Conservation (phyloP, 495 filamentous ascomycete genomes). For the Penicillium roqueforti region DNA sequence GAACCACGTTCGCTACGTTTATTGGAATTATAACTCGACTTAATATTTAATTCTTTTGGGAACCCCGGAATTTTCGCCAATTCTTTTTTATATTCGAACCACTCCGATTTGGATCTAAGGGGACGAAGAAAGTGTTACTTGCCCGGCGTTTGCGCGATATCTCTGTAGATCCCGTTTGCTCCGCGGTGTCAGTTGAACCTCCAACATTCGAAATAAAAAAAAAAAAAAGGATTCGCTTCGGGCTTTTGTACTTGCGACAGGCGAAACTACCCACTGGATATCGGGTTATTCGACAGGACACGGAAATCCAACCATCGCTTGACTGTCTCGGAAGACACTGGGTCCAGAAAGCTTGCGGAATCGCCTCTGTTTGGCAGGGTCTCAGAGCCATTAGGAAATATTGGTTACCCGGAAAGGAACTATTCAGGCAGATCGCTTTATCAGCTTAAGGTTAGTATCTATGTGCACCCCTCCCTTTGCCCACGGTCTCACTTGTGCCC, state of each 20-base stretch:
- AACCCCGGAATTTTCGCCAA: not conserved
- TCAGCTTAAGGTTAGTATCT: slow-evolving; percentile 31
- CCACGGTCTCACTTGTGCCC: slow-evolving; percentile 32
- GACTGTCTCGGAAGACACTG: slow-evolving; percentile 35
- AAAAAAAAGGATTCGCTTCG: slow-evolving; percentile 7
- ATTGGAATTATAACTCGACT: slow-evolving; percentile 1
- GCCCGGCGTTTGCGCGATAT: slow-evolving; percentile 13
- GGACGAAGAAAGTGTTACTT: not conserved
- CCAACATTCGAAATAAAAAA: slow-evolving; percentile 8
- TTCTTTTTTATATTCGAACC: not conserved
- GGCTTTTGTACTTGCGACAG: slow-evolving; percentile 4
- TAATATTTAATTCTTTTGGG: slow-evolving; percentile 6
- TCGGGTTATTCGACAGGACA: not conserved
- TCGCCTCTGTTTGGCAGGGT: slow-evolving; percentile 23
- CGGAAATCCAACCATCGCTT: slow-evolving; percentile 10
- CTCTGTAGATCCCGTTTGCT: slow-evolving; percentile 10
- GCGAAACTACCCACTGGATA: not conserved
- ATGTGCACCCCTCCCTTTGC: slow-evolving; percentile 18
- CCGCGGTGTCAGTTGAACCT: slow-evolving; percentile 7
- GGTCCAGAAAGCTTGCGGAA: slow-evolving; percentile 4
- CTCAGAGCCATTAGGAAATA: slow-evolving; percentile 9
- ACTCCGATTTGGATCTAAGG: slow-evolving; percentile 2
- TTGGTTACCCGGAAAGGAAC: slow-evolving; percentile 4
- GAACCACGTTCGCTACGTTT: slow-evolving; percentile 45
- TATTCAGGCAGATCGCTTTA: slow-evolving; percentile 2